Conservation (phyloP, 768 basidiomycete genomes). For the Termitomyces sp. region DNA sequence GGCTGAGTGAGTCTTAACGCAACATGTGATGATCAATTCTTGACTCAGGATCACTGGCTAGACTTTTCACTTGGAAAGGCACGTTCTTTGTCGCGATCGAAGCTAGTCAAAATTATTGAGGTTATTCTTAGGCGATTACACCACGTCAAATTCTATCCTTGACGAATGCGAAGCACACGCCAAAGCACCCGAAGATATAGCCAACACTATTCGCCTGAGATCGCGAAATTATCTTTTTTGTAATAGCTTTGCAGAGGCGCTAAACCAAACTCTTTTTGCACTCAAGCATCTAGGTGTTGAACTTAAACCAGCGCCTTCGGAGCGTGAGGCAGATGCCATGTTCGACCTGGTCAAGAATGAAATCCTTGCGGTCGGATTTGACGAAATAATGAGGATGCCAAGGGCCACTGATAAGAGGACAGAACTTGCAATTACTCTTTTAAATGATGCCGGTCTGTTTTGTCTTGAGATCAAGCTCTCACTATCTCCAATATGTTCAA, state of each 20-base stretch:
- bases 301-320: conserved; percentile 45
- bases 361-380: conserved; percentile 64
- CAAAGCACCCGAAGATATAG: conserved; percentile 47
- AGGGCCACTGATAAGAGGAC: conserved; percentile 51
- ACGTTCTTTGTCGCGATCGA: background rate
- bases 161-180: conserved; percentile 47
- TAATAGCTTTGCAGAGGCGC: conserved; percentile 47
- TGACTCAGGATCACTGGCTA: conserved; percentile 15
- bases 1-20: conserved; percentile 44
- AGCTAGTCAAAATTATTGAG: background rate
- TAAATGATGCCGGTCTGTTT: conserved; percentile 60
- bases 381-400: conserved; percentile 58
- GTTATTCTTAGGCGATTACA: conserved; percentile 40
- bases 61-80: conserved; percentile 66
- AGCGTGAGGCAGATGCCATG: conserved; percentile 52
- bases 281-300: conserved; percentile 59
- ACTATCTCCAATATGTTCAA: background rate
- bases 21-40: background rate
- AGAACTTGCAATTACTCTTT: conserved; percentile 57
- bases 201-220: conserved; percentile 48
- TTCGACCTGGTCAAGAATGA: conserved; percentile 69
- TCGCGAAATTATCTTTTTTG: conserved; percentile 61
- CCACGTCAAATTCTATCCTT: conserved; percentile 44
- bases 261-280: conserved; percentile 53
- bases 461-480: background rate